These are phyloP conservation scores for Plasmodium knowlesi DNA, from an alignment of 169 alveolate species.

Conservation along the genomic window DNA sequence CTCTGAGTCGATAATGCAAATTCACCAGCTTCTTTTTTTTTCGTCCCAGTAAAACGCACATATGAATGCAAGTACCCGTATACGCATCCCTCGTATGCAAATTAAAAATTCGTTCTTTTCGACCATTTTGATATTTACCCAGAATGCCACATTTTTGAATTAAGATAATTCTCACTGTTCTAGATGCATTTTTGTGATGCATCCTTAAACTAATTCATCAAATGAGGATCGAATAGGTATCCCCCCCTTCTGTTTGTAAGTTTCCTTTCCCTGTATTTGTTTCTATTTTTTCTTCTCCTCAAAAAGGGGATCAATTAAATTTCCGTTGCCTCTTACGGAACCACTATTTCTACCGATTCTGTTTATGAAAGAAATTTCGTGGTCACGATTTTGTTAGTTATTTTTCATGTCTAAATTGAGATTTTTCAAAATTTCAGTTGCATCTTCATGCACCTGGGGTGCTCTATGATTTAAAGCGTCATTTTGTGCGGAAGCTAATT, in stretches of 20 bases:
- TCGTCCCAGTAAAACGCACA: not conserved
- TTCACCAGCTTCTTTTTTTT: not conserved
- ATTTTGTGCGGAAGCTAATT: not conserved
- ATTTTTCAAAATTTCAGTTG: slow-evolving; percentile 18
- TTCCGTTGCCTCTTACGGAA: not conserved
- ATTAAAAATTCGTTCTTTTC: not conserved
- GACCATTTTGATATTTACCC: not conserved
- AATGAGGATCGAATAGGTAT: not conserved
- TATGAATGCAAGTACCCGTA: not conserved
- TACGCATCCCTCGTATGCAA: not conserved
- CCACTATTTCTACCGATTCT: not conserved
- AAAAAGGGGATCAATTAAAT: not conserved
- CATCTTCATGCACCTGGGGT: slow-evolving; percentile 24
- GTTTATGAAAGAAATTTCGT: not conserved
- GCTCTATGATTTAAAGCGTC: not conserved
- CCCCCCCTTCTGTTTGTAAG: not conserved
- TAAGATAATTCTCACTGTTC: not conserved
- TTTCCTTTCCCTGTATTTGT: not conserved
- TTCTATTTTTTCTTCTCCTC: too few relatives aligned
- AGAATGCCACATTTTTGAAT: not conserved
- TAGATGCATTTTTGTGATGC: not conserved
- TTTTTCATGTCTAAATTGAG: slow-evolving; percentile 7
- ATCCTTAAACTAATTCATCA: not conserved
- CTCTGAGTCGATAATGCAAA: not conserved
- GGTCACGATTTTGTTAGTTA: not conserved